Evolutionary conservation across 2,329 filamentous ascomycete genomes (phyloP).

Genomic region (Cephalotrichum gorgonifer): DNA sequence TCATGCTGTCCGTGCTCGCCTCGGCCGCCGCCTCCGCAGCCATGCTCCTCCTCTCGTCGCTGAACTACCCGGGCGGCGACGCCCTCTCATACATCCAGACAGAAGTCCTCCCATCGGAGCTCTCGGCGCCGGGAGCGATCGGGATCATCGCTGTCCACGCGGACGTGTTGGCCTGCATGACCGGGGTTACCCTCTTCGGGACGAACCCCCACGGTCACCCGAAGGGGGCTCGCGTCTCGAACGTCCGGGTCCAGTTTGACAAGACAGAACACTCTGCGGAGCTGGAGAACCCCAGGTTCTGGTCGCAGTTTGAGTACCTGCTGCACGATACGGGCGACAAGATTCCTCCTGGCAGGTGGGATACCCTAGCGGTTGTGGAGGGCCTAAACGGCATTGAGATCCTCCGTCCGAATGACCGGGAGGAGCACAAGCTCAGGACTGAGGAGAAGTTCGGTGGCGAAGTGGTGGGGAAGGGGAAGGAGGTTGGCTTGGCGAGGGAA

Average conservation of each 20-base stretch:
- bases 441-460: constrained; percentile 16
- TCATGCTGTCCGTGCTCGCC: constrained; percentile 44
- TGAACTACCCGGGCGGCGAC: constrained; percentile 89
- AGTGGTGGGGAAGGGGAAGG: constrained; percentile 34
- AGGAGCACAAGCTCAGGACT: constrained; percentile 1
- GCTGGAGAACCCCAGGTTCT: constrained; percentile 42
- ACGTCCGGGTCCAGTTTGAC: constrained; percentile 35
- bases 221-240: constrained; percentile 11
- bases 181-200: constrained; percentile 57
- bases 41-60: constrained; percentile 68
- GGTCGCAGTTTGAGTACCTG: constrained; percentile 54
- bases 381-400: constrained; percentile 51
- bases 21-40: constrained; percentile 51
- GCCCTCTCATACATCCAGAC: constrained; percentile 51
- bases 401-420: constrained; percentile 32
- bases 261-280: constrained; percentile 46
- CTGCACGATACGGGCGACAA: constrained; percentile 42
- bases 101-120: constrained; percentile 18
- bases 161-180: constrained; percentile 61
- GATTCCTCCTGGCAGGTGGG: constrained; percentile 40
- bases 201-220: constrained; percentile 31
- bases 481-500: constrained; percentile 27
- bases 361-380: constrained; percentile 43
- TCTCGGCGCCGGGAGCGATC: constrained; percentile 11
- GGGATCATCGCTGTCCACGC: constrained; percentile 41